Base-by-base conservation (phyloP, 768 basidiomycete species). In the Tulasnella sp. region DNA sequence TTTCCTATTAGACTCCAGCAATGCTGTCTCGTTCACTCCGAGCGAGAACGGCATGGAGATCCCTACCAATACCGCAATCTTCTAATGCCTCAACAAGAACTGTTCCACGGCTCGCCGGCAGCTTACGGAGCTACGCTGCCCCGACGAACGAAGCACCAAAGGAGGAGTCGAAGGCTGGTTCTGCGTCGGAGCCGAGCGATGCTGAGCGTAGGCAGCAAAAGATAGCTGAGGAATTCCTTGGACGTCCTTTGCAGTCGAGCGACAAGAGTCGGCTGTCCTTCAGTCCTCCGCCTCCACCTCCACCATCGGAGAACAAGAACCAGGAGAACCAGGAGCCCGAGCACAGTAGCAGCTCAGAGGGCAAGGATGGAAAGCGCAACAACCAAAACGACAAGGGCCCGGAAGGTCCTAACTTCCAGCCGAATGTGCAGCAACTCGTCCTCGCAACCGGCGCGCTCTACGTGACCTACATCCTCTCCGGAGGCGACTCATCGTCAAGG, bases 381-480 rank as follows among this genome's bases (percentile, higher is more conserved):
- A 82, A 86, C 80, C 83, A 84, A 23, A 82, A 86, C 81, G 82
- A 86, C 80, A 84, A 85, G 80, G 82, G 16, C 16, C 44, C 71
- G 73, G 81, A 77, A 39, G 26, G 40, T 16, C 57, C 79, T 0
- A 77, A 80, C 44, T 84, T 85, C 69, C 87, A 89, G 74, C 82
- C 91, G 57, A 78, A 51, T 29, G 29, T 42, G 13, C 77, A 78
- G 51, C 72, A 78, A 48, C 71, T 78, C 72, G 42, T 74, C 35
- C 42, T 57, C 23, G 48, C 74, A 15, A 20, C 55, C 55, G 77
- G 73, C 44, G 77, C 51, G 18, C 48, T 92, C 18, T 93, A 91
- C 81, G 88, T 89, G 18, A 86, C 89, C 78, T 88, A 90, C 16
- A 82, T 83, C 39, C 86, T 86, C 51, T 84, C 86, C 0, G 85